phyloP scores from a whole-genome alignment of 169 alveolate genomes.

The Babesia ovis region DNA sequence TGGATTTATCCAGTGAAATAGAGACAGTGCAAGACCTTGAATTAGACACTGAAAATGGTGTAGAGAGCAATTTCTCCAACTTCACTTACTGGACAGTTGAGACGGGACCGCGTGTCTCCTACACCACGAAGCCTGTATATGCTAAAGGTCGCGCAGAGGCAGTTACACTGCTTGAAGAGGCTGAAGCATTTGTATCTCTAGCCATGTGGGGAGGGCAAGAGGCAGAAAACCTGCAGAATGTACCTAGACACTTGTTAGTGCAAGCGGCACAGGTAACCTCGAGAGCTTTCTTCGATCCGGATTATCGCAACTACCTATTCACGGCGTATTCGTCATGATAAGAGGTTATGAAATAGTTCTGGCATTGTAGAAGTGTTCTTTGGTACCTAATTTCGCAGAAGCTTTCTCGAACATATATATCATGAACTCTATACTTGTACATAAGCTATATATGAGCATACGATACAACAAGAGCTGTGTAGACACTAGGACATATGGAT shows the following conservation, averaged over 20 bases:
- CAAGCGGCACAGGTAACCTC: conserved; percentile 60
- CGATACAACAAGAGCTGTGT: background rate
- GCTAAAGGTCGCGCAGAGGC: background rate
- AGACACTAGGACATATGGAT: background rate
- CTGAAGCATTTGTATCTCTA: conserved; percentile 55
- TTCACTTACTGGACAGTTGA: conserved; percentile 67
- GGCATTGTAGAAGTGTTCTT: background rate
- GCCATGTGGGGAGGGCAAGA: conserved; percentile 28
- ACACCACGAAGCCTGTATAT: conserved; percentile 39
- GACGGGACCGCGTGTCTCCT: conserved; percentile 42
- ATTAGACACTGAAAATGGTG: conserved; percentile 7
- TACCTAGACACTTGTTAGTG: conserved; percentile 53
- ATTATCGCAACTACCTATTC: conserved; percentile 49
- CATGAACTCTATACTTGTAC: background rate
- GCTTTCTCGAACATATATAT: no score
- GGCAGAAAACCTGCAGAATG: conserved; percentile 1
- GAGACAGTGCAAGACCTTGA: background rate
- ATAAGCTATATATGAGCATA: background rate
- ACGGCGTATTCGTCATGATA: background rate
- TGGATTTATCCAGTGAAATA: background rate
- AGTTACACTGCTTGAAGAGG: conserved; percentile 54
- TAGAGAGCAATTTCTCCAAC: conserved; percentile 22
- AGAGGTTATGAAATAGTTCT: background rate
- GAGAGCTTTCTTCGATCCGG: conserved; percentile 68
- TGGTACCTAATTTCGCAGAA: background rate